Base-by-base conservation (phyloP, 306 rosid genomes). In the Cicer judaicum region DNA sequence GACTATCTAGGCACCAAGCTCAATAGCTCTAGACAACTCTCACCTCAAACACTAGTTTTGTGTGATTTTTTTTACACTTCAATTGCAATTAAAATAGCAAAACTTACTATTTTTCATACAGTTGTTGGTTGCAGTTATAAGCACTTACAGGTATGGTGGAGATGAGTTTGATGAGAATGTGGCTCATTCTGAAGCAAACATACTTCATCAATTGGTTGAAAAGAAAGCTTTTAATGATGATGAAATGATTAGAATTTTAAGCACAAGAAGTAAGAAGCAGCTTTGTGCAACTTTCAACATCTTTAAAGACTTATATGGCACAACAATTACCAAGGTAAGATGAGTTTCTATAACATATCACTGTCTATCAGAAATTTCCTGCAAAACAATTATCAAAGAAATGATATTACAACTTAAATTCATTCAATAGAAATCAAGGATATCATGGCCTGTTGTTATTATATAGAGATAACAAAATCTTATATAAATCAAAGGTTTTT, bases 231-330 rank as follows among this genome's bases (percentile, higher is more conserved):
- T 62, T 36, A 79, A 77, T 5, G 75, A 85, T 46, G 89, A 87
- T 38, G 89, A 85, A 60, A 50, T 87, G 19, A 73, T 81, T 5
- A 85, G 91, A 83, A 64, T 87, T 40, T 75, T 87, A 12, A 78
- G 86, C 46, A 87, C 91, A 78, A 87, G 91, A 70, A 87, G 91
- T 47, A 81, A 78, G 73, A 60, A 80, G 48, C 91, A 87, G 41
- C 85, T 85, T 6, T 47, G 18, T n/a, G 86, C 64, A 52, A 85
- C 89, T 70, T 83, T 87, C 75, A 85, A 77, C 67, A 36, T 52
- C 21, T 83, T 83, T 18, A 85, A 76, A 56, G 79, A 87, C 53
- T 52, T 75, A 1, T 65, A 69, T 76, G 87, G 84, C 60, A 61
- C 81, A 8, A 78, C 89, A 48, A 76, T 87, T 52, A 83, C 79